Evolutionary conservation across 192 early-diverging fungal genomes (phyloP), one percentile per base, ranked within the genome.

Genomic region (Diversispora eburnea): DNA sequence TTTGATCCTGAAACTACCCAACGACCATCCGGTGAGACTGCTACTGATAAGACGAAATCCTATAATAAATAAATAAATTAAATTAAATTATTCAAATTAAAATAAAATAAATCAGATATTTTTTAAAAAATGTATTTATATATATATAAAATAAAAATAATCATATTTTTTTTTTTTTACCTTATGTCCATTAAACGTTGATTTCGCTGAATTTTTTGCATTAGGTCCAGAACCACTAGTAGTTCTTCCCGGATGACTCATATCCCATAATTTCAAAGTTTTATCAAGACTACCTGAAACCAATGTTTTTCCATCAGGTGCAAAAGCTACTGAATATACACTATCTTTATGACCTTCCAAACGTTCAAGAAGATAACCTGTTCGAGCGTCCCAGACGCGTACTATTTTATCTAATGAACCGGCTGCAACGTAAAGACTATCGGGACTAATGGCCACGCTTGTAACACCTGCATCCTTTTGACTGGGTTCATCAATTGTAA

Each of bases 11-110:
- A 91, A 19, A 96, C 91, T 13, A 97, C 88, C 93, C 94, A 98
- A 77, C 93, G 89, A 61, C 88, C 91, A 77, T 91, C 89, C 0
- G 91, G 88, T 52, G 91, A 89, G 57, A 88, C 92, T 0, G 93
- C 95, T 9, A 99, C 96, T 0, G 93, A 95, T 39, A 99, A 85
- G 13, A 99, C 96, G 92, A 95, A 99, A 83, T 99, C 97, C 80
- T 91, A 84, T 72, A 33, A 22, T n/a, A n/a, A n/a, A n/a, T n/a
- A n/a, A n/a, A n/a, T n/a, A n/a, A n/a, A n/a, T n/a, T n/a, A n/a
- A n/a, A n/a, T n/a, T n/a, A n/a, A n/a, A n/a, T n/a, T n/a, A n/a
- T n/a, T n/a, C n/a, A n/a, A n/a, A n/a, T n/a, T n/a, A n/a, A n/a
- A n/a, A n/a, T n/a, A 49, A 19, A 63, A 54, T 12, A 48, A 51